A percentile compares a stretch with the other conserved stretches of the same genome.
These are phyloP conservation scores for Periconia sp. DNA, from an alignment of 2,329 filamentous ascomycete species.

Conservation along the genomic window DNA sequence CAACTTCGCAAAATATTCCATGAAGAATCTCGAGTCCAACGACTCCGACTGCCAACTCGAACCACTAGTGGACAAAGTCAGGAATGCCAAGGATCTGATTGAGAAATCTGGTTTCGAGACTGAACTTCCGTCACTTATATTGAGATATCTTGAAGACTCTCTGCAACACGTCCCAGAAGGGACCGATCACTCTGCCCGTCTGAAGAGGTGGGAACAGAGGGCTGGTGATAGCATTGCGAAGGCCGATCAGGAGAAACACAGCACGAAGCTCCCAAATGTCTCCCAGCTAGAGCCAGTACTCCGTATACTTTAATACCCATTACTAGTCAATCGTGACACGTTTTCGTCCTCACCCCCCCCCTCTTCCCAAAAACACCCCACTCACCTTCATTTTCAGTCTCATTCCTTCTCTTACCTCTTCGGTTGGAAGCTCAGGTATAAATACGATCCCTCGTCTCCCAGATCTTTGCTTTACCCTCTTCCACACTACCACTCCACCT, in stretches of 20 bases:
- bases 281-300: conserved; percentile 1
- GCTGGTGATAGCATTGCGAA: conserved; percentile 34
- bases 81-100: conserved; percentile 41
- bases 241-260: conserved; percentile 9
- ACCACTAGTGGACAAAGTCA: conserved; percentile 40
- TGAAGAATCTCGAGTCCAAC: conserved; percentile 27
- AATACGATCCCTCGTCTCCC: too few relatives aligned
- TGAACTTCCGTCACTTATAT: conserved; percentile 29
- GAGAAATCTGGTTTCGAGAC: conserved; percentile 33
- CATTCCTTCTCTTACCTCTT: too few relatives aligned
- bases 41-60: conserved; percentile 39
- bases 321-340: not conserved
- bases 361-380: too few relatives aligned
- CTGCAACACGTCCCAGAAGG: conserved; percentile 29
- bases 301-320: not conserved
- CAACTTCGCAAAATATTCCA: conserved; percentile 38
- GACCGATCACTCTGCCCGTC: conserved; percentile 38
- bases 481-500: too few relatives aligned
- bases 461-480: too few relatives aligned
- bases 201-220: conserved; percentile 41
- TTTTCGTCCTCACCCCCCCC: not conserved
- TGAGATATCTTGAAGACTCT: conserved; percentile 35
- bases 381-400: too few relatives aligned
- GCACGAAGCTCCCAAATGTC: not conserved
- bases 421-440: too few relatives aligned